A percentile compares a stretch with the other conserved stretches of the same genome.
Conservation (phyloP, 345 rosid genomes). For the Euphorbia tirucalli region DNA sequence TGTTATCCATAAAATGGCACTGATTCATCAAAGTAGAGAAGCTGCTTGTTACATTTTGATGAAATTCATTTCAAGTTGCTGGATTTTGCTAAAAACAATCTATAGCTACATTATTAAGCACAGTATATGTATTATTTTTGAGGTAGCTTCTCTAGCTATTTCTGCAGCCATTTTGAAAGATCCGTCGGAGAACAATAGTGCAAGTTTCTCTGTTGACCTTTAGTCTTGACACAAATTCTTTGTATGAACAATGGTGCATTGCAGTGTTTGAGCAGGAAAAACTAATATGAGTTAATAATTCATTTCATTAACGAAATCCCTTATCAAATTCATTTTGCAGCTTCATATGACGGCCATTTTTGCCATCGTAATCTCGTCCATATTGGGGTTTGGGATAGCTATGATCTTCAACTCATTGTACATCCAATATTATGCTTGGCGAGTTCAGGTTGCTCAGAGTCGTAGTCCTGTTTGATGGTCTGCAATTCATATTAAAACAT, state of each 20-base stretch:
- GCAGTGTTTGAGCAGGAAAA: neutral
- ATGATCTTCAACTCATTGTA: conserved; percentile 72
- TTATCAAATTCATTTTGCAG: conserved; percentile 35
- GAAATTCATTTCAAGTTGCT: too few species aligned
- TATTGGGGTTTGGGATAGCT: conserved; percentile 75
- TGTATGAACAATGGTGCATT: too few species aligned
- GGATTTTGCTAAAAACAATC: too few species aligned
- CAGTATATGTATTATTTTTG: too few species aligned
- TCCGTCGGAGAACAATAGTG: too few species aligned
- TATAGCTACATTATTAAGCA: too few species aligned
- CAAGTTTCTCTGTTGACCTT: neutral
- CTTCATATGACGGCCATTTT: conserved; percentile 59
- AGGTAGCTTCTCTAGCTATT: too few species aligned
- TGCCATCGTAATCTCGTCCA: conserved; percentile 58
- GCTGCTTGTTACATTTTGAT: too few species aligned
- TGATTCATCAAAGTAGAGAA: neutral
- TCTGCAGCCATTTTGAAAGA: neutral
- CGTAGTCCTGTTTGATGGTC: conserved; percentile 44
- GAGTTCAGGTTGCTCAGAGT: conserved; percentile 37
- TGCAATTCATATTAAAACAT: neutral
- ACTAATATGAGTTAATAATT: neutral
- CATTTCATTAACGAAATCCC: too few species aligned
- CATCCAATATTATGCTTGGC: conserved; percentile 45
- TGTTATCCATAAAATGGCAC: neutral
- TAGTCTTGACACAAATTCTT: neutral